Percentiles rank a stretch among this genome's conserved stretches.
phyloP scores from a whole-genome alignment of 106 monocot species.

The Dendrobium catenatum region DNA sequence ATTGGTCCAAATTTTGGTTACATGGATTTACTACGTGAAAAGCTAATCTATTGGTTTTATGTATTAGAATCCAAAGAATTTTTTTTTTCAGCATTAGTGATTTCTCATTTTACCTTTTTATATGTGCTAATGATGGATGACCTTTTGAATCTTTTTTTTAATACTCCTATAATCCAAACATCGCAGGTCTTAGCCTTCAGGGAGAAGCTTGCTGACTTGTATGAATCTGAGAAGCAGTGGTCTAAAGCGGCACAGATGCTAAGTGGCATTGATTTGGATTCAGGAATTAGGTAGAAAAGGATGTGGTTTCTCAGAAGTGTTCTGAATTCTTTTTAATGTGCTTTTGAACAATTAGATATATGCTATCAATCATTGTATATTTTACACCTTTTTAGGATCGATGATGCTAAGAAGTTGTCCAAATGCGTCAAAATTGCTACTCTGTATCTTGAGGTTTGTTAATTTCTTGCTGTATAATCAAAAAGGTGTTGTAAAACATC shows the following conservation, averaged over 20 bases:
- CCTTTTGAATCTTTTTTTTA: not conserved
- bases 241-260: constrained; percentile 98
- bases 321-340: constrained; percentile 2
- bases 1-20: too few species aligned
- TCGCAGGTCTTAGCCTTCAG: constrained; percentile 82
- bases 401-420: constrained; percentile 87
- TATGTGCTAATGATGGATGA: not conserved
- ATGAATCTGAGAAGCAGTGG: constrained; percentile 98
- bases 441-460: constrained; percentile 89
- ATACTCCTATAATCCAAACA: not conserved
- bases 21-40: not conserved
- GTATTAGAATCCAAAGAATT: not conserved
- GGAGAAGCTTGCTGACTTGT: constrained; percentile 95
- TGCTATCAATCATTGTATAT: not conserved
- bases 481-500: not conserved
- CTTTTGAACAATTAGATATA: constrained; percentile 1
- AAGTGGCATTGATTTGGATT: constrained; percentile 95
- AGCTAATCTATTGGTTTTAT: not conserved
- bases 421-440: constrained; percentile 99
- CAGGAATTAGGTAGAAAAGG: constrained; percentile 69
- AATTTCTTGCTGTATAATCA: not conserved
- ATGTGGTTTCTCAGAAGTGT: not conserved
- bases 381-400: constrained; percentile 44
- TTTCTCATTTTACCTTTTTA: not conserved
- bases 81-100: not conserved